Evolutionary conservation across 306 rosid genomes (phyloP), one percentile per base, ranked within the genome.

Genomic region (Glycine latifolia): DNA sequence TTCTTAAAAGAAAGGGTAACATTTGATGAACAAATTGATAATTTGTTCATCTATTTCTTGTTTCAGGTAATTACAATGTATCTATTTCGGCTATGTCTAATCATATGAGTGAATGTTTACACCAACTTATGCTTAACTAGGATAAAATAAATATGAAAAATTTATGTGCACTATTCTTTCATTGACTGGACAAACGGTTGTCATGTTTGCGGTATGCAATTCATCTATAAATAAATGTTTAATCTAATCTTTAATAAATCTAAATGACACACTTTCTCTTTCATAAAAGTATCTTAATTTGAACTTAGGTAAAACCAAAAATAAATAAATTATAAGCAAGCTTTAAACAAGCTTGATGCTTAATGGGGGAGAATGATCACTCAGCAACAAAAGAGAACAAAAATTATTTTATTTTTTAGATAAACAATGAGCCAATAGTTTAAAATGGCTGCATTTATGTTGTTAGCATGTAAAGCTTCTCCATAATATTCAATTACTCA

Each of bases 391-490:
- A 86, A 73, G 44, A 65, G 4, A 35, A 80, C 26, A 46, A 39
- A 44, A 2, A 60, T 46, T 5, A 20, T 26, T 4, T 26, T 41
- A 35, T 63, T 50, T 46, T 7, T 26, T 3, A 73, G 17, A 47
- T 43, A 41, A 58, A 41, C 46, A 14, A 48, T 78, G 50, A 59
- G 67, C 52, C 54, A 46, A 46, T 82, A 13, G 39, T 81, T 61
- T 73, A 67, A 67, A 39, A 80, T 73, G 44, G 58, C 66, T 14
- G 72, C 87, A 87, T 80, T 62, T 46, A 77, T 61, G 58, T 4
- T 46, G 76, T 81, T 77, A 74, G 84, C 50, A 47, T 62, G 65
- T 52, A 73, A 79, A 77, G 90, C 81, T 73, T 82, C 86, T 79
- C 55, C 62, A 5, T 43, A 71, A 65, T 9, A 49, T 80, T 76